A percentile compares a stretch with the other conserved stretches of the same genome.
Evolutionary conservation across 1,284 basidiomycete species (phyloP).

Genomic region (Heimioporus punctisporus): DNA sequence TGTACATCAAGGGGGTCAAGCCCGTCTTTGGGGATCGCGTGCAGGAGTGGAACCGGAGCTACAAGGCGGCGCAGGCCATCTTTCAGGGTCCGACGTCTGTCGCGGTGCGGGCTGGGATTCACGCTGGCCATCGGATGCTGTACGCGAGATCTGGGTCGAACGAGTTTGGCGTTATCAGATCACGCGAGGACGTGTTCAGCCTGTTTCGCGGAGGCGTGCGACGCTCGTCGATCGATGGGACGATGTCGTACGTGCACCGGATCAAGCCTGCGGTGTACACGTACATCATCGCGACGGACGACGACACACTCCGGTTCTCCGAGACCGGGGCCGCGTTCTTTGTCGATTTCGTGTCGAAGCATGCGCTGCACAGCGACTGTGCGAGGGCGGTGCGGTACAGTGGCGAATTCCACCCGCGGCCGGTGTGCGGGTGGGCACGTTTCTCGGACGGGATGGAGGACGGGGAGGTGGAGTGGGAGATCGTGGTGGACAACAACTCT

Average conservation of each 20-base stretch:
- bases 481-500: conserved; percentile 79
- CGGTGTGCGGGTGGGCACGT: conserved; percentile 63
- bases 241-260: conserved; percentile 42
- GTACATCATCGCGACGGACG: conserved; percentile 70
- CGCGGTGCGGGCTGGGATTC: conserved; percentile 66
- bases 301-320: conserved; percentile 75
- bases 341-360: conserved; percentile 80
- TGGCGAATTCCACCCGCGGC: conserved; percentile 80
- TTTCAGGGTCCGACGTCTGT: conserved; percentile 64
- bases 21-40: conserved; percentile 59
- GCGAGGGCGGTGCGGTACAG: conserved; percentile 62
- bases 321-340: conserved; percentile 83
- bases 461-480: conserved; percentile 62
- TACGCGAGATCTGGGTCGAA: conserved; percentile 70
- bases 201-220: conserved; percentile 49
- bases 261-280: conserved; percentile 81
- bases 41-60: conserved; percentile 67
- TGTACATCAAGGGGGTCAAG: conserved; percentile 63
- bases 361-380: conserved; percentile 59
- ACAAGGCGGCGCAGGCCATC: conserved; percentile 71
- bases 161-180: conserved; percentile 58
- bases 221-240: conserved; percentile 17
- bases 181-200: conserved; percentile 45
- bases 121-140: conserved; percentile 72
- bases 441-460: conserved; percentile 59